Evolutionary conservation across 768 basidiomycete species (phyloP), one percentile per base, ranked within the genome.

Genomic region (Russula griseocarnosa): DNA sequence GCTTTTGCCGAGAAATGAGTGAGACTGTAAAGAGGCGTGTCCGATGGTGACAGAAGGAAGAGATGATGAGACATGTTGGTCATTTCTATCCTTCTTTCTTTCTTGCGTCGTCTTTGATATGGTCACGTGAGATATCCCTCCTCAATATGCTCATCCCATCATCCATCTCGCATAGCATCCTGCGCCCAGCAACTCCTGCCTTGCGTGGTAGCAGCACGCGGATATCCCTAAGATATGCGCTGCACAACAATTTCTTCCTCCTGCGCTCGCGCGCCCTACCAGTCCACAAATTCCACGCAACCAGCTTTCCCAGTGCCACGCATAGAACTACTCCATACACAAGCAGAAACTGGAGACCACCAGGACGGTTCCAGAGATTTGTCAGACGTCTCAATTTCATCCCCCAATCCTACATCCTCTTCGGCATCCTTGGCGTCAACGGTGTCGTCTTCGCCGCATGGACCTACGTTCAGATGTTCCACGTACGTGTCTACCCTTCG

Each of bases 1-100:
- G 91, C 87, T 74, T 88, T 92, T 59, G 84, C 84, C 38, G 92
- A 92, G 67, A 86, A 86, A 73, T 93, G 90, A 1, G 89, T 90
- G 46, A 94, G 79, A 68, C 81, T 87, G 76, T 94, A 94, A 69
- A 94, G 76, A 24, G 92, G 92, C 22, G 89, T 89, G 74, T 94
- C 92, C 61, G 91, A 87, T 53, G 92, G 91, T 61, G 91, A 93
- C 56, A 94, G 77, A 59, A 94, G 71, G 75, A 91, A 94, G 38
- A 94, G 79, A 76, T 94, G 92, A 73, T 92, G 89, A 63, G 90
- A 92, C 92, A 93, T 93, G 28, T 28, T 28, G 66, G 69, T 52
- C 30, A 40, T 28, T 40, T 32, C 10, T 47, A n/a, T 10, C n/a
- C 22, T 51, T 40, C n/a, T 22, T 30, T 22, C 38, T 14, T 30